Base-by-base conservation (phyloP, 2,329 filamentous ascomycete genomes). In the Alternaria atra region DNA sequence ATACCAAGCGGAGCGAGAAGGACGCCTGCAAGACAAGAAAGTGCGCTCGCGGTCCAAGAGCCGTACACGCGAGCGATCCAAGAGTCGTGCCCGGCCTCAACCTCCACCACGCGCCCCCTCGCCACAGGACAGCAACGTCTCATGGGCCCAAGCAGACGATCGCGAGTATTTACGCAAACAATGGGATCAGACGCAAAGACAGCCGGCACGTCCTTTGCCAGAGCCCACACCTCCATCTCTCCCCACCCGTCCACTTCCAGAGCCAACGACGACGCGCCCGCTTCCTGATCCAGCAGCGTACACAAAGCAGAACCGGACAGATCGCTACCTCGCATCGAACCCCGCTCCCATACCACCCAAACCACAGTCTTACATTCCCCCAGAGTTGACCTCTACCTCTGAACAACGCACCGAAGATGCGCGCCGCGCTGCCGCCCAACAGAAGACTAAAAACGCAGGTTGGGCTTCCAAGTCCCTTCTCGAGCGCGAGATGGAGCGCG, bases 401-500 rank as follows among this genome's bases (percentile, higher is more conserved):
- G 89, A 91, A 77, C 87, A 85, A 44, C 86, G 89, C 57, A 83
- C 80, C 13, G 88, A 91, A 70, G 87, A 90, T 72, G 84, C 86
- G 25, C 84, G 87, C 4, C 87, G 89, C 12, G 78, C 80, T 1
- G 84, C 86, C 53, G 83, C 85, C 10, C 88, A 90, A 71, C 78
- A 80, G 50, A 84, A 86, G 74, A 90, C 88, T 20, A 88, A 88
- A 74, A 86, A 87, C 1, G 85, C 82, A 29, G 87, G 86, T 0
- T 88, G 85, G 85, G 88, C 88, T 1, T 85, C 85, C 65, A 91
- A 90, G 80, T 91, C 89, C 0, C 83, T 93, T 9, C 84, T 93
- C 1, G 91, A 93, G 79, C 87, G 90, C 29, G 91, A 94, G 78
- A 93, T 93, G 90, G 91, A 94, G 76, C 83, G 90, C 74, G 91